A percentile compares a stretch with the other conserved stretches of the same genome.
These are phyloP conservation scores for Kalaharituber pfeilii DNA, from an alignment of 2,329 filamentous ascomycete species.

Conservation along the genomic window DNA sequence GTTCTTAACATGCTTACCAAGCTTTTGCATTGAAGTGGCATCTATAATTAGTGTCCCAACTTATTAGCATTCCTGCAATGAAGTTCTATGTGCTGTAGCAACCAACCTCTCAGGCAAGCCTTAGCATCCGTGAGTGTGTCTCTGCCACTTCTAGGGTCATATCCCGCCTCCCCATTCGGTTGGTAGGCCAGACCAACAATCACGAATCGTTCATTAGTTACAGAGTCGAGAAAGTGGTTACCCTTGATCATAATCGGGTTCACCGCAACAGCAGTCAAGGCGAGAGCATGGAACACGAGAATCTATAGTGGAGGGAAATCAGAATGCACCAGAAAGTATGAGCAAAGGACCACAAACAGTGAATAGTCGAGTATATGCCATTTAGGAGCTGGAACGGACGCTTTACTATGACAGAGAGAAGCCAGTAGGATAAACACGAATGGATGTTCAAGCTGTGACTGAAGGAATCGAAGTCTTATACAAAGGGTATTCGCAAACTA, in stretches of 20 bases:
- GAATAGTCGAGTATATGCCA: no score
- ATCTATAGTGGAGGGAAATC: no score
- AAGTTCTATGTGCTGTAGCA: conserved; percentile 40
- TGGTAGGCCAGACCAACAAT: conserved; percentile 51
- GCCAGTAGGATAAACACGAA: no score
- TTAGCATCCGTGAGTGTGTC: conserved; percentile 44
- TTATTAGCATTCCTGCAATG: not conserved
- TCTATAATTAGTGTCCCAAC: conserved; percentile 3
- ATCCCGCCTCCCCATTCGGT: conserved; percentile 40
- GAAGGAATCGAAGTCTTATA: no score
- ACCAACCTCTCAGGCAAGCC: conserved; percentile 45
- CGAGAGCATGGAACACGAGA: no score
- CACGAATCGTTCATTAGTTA: conserved; percentile 44
- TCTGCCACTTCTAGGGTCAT: conserved; percentile 33
- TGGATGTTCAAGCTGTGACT: no score
- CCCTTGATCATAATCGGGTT: conserved; percentile 40
- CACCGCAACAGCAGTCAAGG: conserved; percentile 34
- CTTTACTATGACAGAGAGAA: no score
- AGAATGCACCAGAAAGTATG: no score
- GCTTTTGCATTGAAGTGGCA: conserved; percentile 3
- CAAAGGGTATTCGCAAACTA: no score
- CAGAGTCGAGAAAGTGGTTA: conserved; percentile 42
- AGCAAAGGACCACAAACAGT: no score
- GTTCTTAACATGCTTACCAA: not conserved
- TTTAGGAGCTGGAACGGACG: no score